phyloP scores from a whole-genome alignment of 2,329 filamentous ascomycete species.

The Colletotrichum limetticola region DNA sequence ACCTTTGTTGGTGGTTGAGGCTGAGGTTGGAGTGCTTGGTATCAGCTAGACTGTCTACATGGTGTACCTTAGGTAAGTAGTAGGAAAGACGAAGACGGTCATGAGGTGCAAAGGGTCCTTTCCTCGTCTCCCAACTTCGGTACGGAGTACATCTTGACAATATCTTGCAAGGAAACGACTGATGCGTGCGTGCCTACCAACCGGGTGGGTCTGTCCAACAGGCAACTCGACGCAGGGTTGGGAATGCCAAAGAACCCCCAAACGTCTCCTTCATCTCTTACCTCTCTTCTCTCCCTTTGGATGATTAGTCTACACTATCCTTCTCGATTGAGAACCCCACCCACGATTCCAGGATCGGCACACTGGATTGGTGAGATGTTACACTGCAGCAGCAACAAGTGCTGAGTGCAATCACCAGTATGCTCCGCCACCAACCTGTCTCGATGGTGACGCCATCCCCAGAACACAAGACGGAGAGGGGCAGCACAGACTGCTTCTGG shows the following conservation, averaged over 20 bases:
- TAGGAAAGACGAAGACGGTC: background rate
- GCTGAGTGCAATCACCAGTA: background rate
- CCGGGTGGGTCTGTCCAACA: background rate
- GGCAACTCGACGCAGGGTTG: slow-evolving; percentile 1
- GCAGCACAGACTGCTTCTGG: no score
- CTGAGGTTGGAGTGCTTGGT: background rate
- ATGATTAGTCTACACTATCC: background rate
- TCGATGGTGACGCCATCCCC: background rate
- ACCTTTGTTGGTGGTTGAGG: background rate
- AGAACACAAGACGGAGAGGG: background rate
- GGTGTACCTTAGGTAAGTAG: no score
- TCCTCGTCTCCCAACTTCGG: background rate
- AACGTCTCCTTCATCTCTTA: slow-evolving; percentile 1
- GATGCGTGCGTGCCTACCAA: background rate
- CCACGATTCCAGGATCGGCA: background rate
- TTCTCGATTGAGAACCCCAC: background rate
- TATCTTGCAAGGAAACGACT: background rate
- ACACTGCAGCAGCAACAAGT: slow-evolving; percentile 4
- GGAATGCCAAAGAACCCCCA: background rate
- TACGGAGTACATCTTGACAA: background rate
- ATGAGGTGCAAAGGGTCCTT: background rate
- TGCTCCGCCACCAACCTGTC: slow-evolving; percentile 10
- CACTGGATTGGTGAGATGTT: background rate
- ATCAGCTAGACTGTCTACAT: background rate
- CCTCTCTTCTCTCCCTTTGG: slow-evolving; percentile 9